These are phyloP conservation scores for Gleditsia sinensis DNA, from an alignment of 306 rosid genomes.

Conservation along the genomic window DNA sequence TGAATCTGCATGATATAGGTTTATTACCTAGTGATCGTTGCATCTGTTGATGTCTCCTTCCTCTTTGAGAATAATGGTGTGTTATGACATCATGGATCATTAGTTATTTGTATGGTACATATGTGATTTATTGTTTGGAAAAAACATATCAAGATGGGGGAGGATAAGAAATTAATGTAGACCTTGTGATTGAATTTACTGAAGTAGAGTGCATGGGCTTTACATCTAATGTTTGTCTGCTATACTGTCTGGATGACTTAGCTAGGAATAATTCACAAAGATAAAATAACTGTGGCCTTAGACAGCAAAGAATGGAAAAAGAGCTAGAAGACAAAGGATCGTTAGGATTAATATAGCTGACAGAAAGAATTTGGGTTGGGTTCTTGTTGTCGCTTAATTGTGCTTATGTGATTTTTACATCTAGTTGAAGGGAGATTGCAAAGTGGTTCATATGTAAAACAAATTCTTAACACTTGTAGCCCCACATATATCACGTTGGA, in stretches of 20 bases:
- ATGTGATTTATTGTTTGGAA: not conserved
- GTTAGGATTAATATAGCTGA: not conserved
- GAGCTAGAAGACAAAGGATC: no score
- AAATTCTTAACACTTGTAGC: not conserved
- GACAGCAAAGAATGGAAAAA: no score
- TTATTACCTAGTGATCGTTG: slow-evolving; percentile 8
- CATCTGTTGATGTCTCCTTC: not conserved
- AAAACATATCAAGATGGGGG: not conserved
- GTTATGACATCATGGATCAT: not conserved
- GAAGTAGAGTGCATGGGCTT: not conserved
- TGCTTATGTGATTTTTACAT: no score
- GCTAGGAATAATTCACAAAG: not conserved
- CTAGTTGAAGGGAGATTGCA: no score
- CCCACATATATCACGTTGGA: no score
- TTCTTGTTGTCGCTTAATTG: not conserved
- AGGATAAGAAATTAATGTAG: not conserved
- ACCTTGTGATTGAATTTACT: not conserved
- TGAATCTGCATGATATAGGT: not conserved
- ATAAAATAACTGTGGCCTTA: no score
- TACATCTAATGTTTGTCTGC: not conserved
- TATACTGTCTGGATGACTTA: not conserved
- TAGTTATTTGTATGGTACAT: no score
- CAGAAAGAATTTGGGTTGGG: not conserved
- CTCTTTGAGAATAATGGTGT: not conserved
- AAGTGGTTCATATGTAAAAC: not conserved